Base-by-base conservation (phyloP, 2,329 filamentous ascomycete genomes). In the Sporothrix brasiliensis region DNA sequence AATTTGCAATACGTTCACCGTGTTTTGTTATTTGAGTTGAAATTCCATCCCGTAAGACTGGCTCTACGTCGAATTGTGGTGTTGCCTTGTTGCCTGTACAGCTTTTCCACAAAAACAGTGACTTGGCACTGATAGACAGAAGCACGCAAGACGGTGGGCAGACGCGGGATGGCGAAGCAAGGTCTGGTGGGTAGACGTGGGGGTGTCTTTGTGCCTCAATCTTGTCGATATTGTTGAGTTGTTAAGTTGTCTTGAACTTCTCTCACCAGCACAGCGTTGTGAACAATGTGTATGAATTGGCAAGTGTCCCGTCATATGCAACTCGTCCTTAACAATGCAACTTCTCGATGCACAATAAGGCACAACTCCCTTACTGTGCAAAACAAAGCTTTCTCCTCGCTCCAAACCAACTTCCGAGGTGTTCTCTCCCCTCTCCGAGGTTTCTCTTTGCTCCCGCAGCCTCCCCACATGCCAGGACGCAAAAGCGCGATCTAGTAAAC, bases 401-500 rank as follows among this genome's bases (percentile, higher is more conserved):
- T 4, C 19, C 16, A n/a, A 44, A 44, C 19, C 21, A 16, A 30
- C 52, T 27, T 16, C 19, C 30, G 54, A 60, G 16, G 27, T 21
- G 24, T 13, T 34, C 19, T 50, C 19, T 6, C 49, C 19, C 34
- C n/a, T 30, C 56, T 60, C 56, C 34, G 56, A 61, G 56, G 34
- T 61, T 61, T 44, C 56, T 44, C 3, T 16, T 13, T 16, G 34
- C 34, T 61, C 56, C n/a, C 56, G 56, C 19, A 21, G 24, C 52
- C 52, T 24, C 27, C 11, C 58, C 58, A 63, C 58, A 63, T 63
- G 58, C 56, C 56, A 61, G n/a, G 27, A 39, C 16, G 16, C 13
- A 13, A 13, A 6, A 63, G 16, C 53, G 27, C 6, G 16, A 47
- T 27, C 34, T 27, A 61, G 58, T 47, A 27, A 61, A 61, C 24